Conservation (phyloP, 2,329 filamentous ascomycete genomes). For the Alternaria tenuissima region DNA sequence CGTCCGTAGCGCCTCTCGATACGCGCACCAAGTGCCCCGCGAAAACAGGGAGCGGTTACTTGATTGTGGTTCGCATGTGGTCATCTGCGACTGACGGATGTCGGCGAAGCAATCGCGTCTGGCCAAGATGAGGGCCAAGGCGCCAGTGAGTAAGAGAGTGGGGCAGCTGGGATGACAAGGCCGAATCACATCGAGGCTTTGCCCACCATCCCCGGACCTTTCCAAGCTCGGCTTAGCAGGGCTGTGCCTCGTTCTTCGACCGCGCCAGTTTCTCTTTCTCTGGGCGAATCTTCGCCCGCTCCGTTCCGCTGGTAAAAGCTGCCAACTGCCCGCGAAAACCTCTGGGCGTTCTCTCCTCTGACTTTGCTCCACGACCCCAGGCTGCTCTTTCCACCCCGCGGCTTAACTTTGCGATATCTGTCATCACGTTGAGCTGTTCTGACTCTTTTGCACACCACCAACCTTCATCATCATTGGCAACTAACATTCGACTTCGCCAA, state of each 20-base stretch:
- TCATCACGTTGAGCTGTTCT: conserved; percentile 8
- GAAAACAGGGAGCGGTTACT: background rate
- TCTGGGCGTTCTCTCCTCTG: conserved; percentile 18
- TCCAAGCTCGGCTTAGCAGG: background rate
- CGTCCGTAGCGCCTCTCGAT: background rate
- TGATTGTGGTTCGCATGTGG: conserved; percentile 3
- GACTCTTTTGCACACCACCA: background rate
- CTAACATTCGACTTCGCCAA: conserved; percentile 16
- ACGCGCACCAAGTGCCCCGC: background rate
- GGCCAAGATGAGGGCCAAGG: conserved; percentile 9
- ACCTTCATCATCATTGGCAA: background rate
- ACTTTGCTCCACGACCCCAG: conserved; percentile 16
- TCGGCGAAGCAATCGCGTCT: background rate
- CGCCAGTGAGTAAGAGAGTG: conserved; percentile 1
- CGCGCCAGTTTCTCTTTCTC: conserved; percentile 9
- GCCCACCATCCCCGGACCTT: background rate
- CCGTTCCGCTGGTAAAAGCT: conserved; percentile 10
- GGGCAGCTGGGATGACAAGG: background rate
- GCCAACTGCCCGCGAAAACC: conserved; percentile 12
- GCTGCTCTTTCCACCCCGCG: conserved; percentile 6
- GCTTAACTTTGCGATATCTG: conserved; percentile 3
- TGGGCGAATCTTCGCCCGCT: conserved; percentile 15
- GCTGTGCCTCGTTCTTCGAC: conserved; percentile 2
- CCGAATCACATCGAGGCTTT: background rate
- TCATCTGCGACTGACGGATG: conserved; percentile 4